Base-by-base conservation (phyloP, 345 rosid genomes). In the Arabidopsis arenosa region DNA sequence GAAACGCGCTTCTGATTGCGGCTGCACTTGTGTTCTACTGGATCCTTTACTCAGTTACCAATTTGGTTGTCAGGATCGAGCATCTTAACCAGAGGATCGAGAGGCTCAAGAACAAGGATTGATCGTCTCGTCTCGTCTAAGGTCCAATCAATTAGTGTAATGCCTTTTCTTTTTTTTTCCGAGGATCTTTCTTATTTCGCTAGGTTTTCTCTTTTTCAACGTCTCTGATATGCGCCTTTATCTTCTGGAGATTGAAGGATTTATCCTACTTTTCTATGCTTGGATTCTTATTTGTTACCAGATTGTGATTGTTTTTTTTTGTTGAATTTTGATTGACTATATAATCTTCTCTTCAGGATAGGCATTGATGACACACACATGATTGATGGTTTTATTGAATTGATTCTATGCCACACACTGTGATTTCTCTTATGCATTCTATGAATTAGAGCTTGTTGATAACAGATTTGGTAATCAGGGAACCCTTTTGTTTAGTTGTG, bases 1-100 rank as follows among this genome's bases (percentile, higher is more conserved):
- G 96, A 51, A 93, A 93, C 84, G 96, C 93, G 32, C 88, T 93
- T 45, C 80, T 93, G 36, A 89, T 93, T 13, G 87, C 81, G 6
- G 85, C 92, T 4, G 98, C 98, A 3, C 85, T 93, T 48, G 63
- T 89, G 49, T 90, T 93, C 75, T 90, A 93, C 70, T 93, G 98
- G 98, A 84, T 93, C 43, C 83, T 90, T 3, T 93, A 82, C 78
- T 89, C 96, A 5, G 85, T 93, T n/a, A 93, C 96, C 14, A 52
- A 80, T 57, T 82, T 93, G 40, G 86, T 90, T 33, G 88, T 86
- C 3, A 84, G 49, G 83, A 84, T 93, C 76, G 91, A 90, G 83
- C 88, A 85, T 60, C 76, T 93, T 80, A 89, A 80, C 60, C 89
- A 85, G 86, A 81, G 90, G 36, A 40, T 93, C 30, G 93, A 93